Base-by-base conservation (phyloP, 768 basidiomycete species). In the Mycena rosella region DNA sequence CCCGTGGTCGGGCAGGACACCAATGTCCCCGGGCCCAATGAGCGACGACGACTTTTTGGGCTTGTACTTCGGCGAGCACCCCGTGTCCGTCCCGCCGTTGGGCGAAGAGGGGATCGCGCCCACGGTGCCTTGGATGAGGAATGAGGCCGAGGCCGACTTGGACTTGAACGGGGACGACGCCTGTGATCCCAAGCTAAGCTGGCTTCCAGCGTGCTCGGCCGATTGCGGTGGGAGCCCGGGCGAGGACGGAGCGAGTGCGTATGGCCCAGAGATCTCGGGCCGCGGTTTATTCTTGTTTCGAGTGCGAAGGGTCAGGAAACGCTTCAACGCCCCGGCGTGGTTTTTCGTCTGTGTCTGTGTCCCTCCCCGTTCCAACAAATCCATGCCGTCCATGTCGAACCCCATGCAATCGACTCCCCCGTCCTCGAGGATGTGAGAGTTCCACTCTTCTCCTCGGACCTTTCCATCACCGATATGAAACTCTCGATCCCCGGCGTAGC, bases 401-500 rank as follows among this genome's bases (percentile, higher is more conserved):
- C 72, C 75, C 56, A 71, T 72, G 26, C 49, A 52, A 18, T 67
- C 64, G 10, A 18, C 11, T 17, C 38, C 63, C 14, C 44, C 67
- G 32, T 67, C 57, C 32, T n/a, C n/a, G n/a, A 59, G 63, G 15
- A 51, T 40, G 6, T 63, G 58, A 2, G 70, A 61, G 55, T 58
- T 67, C 66, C 51, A 70, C 51, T 66, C 42, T 62, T 61, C 65
- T 45, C 68, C 66, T 61, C 63, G 67, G 61, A 68, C 68, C 56
- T 13, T 72, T 32, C 66, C 70, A 48, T 71, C 70, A 44, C 71
- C 73, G 26, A 74, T 52, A 40, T 77, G 75, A 75, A 78, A 78
- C 65, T 78, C 76, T 22, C 75, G 78, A 48, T 73, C 68, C 47
- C 72, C 78, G 26, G 78, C 72, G 62, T 89, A 89, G 73, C 90